These are phyloP conservation scores for Pseudozyma pruni DNA, from an alignment of 1,284 basidiomycete species.

Conservation along the genomic window DNA sequence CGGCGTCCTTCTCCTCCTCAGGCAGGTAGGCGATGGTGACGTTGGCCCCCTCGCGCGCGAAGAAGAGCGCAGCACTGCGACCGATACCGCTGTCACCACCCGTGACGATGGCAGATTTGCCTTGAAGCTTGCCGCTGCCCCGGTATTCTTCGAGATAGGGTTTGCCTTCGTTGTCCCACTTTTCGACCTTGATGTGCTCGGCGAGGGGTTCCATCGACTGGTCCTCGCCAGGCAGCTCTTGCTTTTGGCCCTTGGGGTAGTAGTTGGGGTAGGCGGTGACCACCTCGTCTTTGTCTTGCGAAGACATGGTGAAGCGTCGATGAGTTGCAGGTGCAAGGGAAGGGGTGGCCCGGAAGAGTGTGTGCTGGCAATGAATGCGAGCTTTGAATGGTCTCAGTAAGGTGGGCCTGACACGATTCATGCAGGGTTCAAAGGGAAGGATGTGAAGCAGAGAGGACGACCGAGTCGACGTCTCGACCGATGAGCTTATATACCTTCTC, in stretches of 20 bases:
- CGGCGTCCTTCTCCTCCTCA: conserved; percentile 73
- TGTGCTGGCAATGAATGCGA: too few species aligned
- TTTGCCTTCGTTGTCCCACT: conserved; percentile 74
- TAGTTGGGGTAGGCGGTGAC: conserved; percentile 60
- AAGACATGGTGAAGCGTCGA: conserved; percentile 29
- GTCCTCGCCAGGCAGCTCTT: conserved; percentile 51
- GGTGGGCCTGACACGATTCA: too few species aligned
- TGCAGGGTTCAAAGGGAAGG: too few species aligned
- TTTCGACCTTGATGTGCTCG: conserved; percentile 72
- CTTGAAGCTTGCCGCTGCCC: conserved; percentile 72
- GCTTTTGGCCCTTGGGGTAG: conserved; percentile 47
- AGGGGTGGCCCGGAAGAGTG: not conserved
- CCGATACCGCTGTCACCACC: conserved; percentile 75
- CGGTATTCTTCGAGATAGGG: conserved; percentile 73
- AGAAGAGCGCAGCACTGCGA: conserved; percentile 74
- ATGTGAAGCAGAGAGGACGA: too few species aligned
- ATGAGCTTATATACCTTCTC: too few species aligned
- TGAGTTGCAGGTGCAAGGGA: not conserved
- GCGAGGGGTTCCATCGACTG: conserved; percentile 69
- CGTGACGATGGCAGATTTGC: conserved; percentile 75
- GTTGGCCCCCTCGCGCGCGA: conserved; percentile 76
- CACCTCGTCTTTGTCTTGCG: conserved; percentile 35
- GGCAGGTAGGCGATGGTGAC: conserved; percentile 77
- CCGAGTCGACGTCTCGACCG: too few species aligned
- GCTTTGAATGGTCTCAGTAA: too few species aligned